phyloP scores from a whole-genome alignment of 352 stramenopile species.

The Globisporangium ultimum region DNA sequence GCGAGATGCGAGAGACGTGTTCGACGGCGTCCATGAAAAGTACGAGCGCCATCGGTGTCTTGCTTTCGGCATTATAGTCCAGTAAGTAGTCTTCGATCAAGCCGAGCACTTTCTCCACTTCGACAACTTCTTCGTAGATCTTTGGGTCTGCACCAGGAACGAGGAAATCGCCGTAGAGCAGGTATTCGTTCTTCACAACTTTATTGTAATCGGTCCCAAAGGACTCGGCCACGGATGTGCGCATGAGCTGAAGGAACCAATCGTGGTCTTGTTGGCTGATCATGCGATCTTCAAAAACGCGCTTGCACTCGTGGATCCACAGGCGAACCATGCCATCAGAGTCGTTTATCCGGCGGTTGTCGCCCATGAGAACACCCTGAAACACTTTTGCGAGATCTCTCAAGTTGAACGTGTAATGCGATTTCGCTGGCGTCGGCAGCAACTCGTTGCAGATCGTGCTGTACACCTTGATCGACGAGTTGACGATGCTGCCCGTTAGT shows the following conservation, averaged over 20 bases:
- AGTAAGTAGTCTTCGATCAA: constrained; percentile 89
- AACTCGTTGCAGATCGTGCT: constrained; percentile 88
- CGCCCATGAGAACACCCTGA: constrained; percentile 88
- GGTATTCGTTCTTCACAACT: constrained; percentile 67
- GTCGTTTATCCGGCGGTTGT: constrained; percentile 66
- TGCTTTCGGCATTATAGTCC: constrained; percentile 91
- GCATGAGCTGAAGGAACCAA: constrained; percentile 86
- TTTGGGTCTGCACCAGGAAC: constrained; percentile 76
- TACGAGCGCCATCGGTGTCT: constrained; percentile 88
- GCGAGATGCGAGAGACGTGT: constrained; percentile 80
- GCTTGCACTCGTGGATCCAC: constrained; percentile 92
- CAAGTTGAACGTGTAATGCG: constrained; percentile 96
- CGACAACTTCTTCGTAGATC: constrained; percentile 86
- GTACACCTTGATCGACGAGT: constrained; percentile 89
- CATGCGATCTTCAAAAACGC: constrained; percentile 95
- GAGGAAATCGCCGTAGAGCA: constrained; percentile 82
- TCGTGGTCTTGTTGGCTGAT: constrained; percentile 88
- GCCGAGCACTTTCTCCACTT: constrained; percentile 80
- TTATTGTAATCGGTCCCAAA: constrained; percentile 84
- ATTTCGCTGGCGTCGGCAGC: constrained; percentile 92
- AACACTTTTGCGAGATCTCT: constrained; percentile 94
- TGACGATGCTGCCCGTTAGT: constrained; percentile 69
- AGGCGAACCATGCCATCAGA: constrained; percentile 75
- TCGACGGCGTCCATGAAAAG: constrained; percentile 87
- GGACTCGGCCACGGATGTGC: constrained; percentile 57